phyloP scores from a whole-genome alignment of 2,329 filamentous ascomycete species.

The Penicillium vulpinum region DNA sequence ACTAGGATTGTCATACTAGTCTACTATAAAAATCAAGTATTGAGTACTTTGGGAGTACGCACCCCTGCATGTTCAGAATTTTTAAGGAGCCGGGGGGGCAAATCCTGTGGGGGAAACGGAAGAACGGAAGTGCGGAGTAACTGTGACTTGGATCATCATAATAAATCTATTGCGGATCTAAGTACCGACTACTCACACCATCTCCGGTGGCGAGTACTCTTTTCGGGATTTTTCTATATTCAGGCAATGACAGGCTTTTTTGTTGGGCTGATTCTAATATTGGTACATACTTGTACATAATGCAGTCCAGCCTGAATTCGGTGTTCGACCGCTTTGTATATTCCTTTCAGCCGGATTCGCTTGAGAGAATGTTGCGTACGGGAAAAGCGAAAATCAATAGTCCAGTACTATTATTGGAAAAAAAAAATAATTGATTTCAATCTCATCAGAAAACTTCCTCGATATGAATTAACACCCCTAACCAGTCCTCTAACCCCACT shows the following conservation, averaged over 20 bases:
- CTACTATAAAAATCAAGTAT: not conserved
- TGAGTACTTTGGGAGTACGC: constrained; percentile 2
- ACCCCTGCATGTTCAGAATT: constrained; percentile 6
- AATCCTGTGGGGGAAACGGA: constrained; percentile 17
- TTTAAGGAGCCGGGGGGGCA: constrained; percentile 15
- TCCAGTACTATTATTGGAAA: not conserved
- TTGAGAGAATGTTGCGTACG: not conserved
- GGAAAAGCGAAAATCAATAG: not conserved
- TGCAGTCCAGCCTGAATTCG: not conserved
- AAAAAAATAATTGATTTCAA: not conserved
- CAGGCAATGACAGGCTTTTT: not conserved
- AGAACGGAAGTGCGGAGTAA: constrained; percentile 20
- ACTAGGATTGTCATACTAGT: not conserved
- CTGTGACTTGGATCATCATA: constrained; percentile 12
- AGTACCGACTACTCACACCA: constrained; percentile 19
- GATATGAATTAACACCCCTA: not conserved
- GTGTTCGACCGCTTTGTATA: not conserved
- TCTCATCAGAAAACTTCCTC: not conserved
- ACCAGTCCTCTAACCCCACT: not conserved
- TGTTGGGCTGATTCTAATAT: not conserved
- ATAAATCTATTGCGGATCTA: not conserved
- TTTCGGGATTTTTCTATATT: not conserved
- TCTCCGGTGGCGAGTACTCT: not conserved
- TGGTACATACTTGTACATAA: not conserved
- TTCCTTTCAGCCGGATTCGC: not conserved